Base-by-base conservation (phyloP, 2,329 filamentous ascomycete genomes). In the Mollisiaceae sp. region DNA sequence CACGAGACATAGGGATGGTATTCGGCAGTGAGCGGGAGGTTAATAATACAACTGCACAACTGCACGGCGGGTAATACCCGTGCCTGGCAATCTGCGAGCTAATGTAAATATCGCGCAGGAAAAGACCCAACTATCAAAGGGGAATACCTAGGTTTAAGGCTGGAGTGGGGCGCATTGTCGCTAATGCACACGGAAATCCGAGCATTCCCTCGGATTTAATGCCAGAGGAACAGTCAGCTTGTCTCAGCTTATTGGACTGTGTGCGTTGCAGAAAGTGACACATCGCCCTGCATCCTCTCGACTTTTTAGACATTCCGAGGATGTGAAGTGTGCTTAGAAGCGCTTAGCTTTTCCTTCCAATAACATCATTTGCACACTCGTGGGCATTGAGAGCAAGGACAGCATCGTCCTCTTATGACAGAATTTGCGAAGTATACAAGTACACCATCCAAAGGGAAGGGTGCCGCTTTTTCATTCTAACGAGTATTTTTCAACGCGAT, bases 151-250 rank as follows among this genome's bases (percentile, higher is more conserved):
- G 41, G 41, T 43, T n/a, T 6, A 43, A 50, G 5, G 11, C 8
- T 20, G n/a, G 22, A 24, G 22, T 20, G 8, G 45, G 45, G 41
- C 11, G 6, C n/a, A n/a, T 43, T 27, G n/a, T 9, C 8, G 45
- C 22, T 11, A 50, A 50, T 4, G 5, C 20, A 11, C 3, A 20
- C 15, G 11, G n/a, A 20, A 22, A 11, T 20, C 41, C n/a, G n/a
- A n/a, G n/a, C n/a, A n/a, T n/a, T n/a, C n/a, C n/a, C 2, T 18
- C 45, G 45, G 45, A 8, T n/a, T 50, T 50, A 50, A 22, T 27
- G 45, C n/a, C n/a, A 50, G n/a, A 8, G 2, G 45, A 50, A 50
- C 45, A 50, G 45, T 50, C 45, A 50, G 45, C 45, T 50, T 50
- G 11, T 4, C n/a, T 11, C 20, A 14, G 20, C 9, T 18, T 27